Base-by-base conservation (phyloP, 768 basidiomycete species). In the Boletus sp. region DNA sequence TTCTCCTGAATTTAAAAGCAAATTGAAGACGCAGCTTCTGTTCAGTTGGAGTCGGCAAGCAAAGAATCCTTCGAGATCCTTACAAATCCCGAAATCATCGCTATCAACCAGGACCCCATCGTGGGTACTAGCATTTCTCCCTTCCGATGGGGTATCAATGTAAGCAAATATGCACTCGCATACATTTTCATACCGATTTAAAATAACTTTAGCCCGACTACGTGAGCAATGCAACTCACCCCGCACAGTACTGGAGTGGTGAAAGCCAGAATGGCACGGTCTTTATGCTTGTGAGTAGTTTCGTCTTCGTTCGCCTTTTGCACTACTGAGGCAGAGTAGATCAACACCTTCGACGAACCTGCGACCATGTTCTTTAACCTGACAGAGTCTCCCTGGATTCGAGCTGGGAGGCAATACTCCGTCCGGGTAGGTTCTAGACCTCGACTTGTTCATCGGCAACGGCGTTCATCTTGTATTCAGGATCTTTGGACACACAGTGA, bases 191-290 rank as follows among this genome's bases (percentile, higher is more conserved):
- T 17, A n/a, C 29, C 35, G n/a, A 47, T 39, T 49, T 4, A 29
- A 49, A 8, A 40, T 15, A 27, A 23, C 9, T 7, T 32, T 25
- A 75, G 72, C 66, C 74, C n/a, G 63, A 74, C 58, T 75, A 66
- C 61, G 70, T 69, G 37, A 72, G 69, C 52, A 72, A 74, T 51
- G 67, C 59, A 32, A 78, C 77, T 0, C 78, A 81, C 61, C 85
- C 85, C 1, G 83, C 85, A n/a, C 80, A 84, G 55, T 87, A 81
- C 64, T 87, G 85, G 85, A 85, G 83, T 56, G 85, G 85, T 4
- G 74, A 79, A 58, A 81, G 79, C 51, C 72, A 84, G 65, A 82
- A 85, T 48, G 85, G 85, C 46, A 82, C 82, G 1, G 74, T 86
- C 0, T 74, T 87, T 61, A 87, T 87, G 85, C 74, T 87, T 27